Conservation (phyloP, 805 yeast genomes). For the Metschnikowia peoriensis region DNA sequence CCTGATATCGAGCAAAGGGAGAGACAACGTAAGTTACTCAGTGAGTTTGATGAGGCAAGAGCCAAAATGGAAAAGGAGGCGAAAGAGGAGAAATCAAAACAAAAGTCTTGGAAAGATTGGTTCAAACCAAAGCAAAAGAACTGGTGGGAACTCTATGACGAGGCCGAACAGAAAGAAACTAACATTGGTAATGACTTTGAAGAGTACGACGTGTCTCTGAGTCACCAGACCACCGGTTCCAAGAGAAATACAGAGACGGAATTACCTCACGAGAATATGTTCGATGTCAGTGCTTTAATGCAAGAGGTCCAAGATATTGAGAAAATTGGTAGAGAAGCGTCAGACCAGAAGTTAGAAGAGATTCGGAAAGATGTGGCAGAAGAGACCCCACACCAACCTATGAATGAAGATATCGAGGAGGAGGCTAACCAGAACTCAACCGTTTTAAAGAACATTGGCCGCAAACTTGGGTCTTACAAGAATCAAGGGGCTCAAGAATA, state of each 20-base stretch:
- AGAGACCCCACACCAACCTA: not conserved
- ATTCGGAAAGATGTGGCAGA: slow-evolving; percentile 9
- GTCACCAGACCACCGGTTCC: slow-evolving; percentile 13
- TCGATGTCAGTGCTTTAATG: slow-evolving; percentile 45
- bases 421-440: slow-evolving; percentile 9
- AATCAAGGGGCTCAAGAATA: not conserved
- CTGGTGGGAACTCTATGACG: slow-evolving; percentile 58
- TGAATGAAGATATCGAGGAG: slow-evolving; percentile 15
- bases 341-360: slow-evolving; percentile 8
- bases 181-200: slow-evolving; percentile 8
- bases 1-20: slow-evolving; percentile 88
- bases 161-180: slow-evolving; percentile 18
- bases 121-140: slow-evolving; percentile 48
- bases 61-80: slow-evolving; percentile 52
- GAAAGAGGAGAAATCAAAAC: slow-evolving; percentile 27
- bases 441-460: slow-evolving; percentile 6
- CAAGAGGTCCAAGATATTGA: slow-evolving; percentile 47
- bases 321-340: slow-evolving; percentile 25
- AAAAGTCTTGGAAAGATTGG: slow-evolving; percentile 50
- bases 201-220: slow-evolving; percentile 15
- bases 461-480: slow-evolving; percentile 4
- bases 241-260: slow-evolving; percentile 5
- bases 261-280: slow-evolving; percentile 24
- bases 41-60: slow-evolving; percentile 85
- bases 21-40: slow-evolving; percentile 75